Evolutionary conservation across 257 asterid species (phyloP).

Genomic region (Capsicum chinense): DNA sequence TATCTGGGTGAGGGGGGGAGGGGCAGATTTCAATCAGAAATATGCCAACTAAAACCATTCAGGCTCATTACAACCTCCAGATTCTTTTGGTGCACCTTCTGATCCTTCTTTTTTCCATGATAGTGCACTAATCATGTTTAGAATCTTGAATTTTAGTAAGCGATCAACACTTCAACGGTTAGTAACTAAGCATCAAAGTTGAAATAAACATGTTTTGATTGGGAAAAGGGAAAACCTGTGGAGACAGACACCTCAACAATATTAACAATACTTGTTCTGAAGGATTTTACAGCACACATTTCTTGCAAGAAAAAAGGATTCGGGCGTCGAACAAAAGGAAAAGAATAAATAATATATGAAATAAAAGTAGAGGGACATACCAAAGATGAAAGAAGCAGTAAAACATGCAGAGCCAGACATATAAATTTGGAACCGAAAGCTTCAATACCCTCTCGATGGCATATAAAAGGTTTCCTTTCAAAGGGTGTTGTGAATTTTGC

Average conservation of each 20-base stretch:
- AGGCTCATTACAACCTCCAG: background rate
- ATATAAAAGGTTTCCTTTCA: conserved; percentile 83
- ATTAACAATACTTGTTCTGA: background rate
- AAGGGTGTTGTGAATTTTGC: conserved; percentile 90
- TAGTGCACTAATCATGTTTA: conserved; percentile 6
- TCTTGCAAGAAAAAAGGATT: background rate
- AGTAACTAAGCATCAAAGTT: background rate
- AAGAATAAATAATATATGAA: background rate
- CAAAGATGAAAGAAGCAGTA: conserved; percentile 96
- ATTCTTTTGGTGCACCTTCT: background rate
- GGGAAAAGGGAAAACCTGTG: background rate
- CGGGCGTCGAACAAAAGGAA: conserved; percentile 9
- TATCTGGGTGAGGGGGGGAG: background rate
- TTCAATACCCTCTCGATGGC: conserved; percentile 96
- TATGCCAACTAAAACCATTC: background rate
- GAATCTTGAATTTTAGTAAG: background rate
- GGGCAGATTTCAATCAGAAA: background rate
- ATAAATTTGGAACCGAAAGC: conserved; percentile 95
- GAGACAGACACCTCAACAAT: background rate
- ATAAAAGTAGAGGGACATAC: conserved; percentile 55
- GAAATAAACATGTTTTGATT: background rate
- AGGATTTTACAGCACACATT: conserved; percentile 1
- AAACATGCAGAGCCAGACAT: conserved; percentile 99
- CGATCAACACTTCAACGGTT: background rate
- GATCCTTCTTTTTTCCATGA: background rate